Evolutionary conservation across 2,329 filamentous ascomycete species (phyloP).

Genomic region (Magnaporthales sp.): DNA sequence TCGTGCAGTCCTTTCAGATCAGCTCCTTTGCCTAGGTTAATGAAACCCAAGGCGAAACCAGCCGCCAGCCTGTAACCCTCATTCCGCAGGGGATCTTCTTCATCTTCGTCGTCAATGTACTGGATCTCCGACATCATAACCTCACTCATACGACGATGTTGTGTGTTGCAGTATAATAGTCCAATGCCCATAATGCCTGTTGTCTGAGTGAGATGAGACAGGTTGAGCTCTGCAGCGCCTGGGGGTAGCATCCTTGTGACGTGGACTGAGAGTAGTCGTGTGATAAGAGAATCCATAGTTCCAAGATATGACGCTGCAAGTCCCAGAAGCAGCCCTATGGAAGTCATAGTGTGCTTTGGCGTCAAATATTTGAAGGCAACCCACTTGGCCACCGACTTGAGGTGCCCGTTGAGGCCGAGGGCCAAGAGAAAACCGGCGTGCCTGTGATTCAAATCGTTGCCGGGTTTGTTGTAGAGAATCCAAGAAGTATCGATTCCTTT

Average conservation of each 20-base stretch:
- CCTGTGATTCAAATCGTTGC: slow-evolving; percentile 80
- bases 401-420: slow-evolving; percentile 84
- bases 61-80: slow-evolving; percentile 95
- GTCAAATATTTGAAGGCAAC: slow-evolving; percentile 99
- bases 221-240: slow-evolving; percentile 86
- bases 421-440: slow-evolving; percentile 91
- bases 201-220: slow-evolving; percentile 88
- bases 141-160: slow-evolving; percentile 97
- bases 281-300: slow-evolving; percentile 95
- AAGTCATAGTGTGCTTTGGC: slow-evolving; percentile 98
- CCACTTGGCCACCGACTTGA: slow-evolving; percentile 95
- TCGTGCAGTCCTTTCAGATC: slow-evolving; percentile 85
- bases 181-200: slow-evolving; percentile 97
- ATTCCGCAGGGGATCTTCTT: slow-evolving; percentile 77
- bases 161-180: slow-evolving; percentile 85
- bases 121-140: slow-evolving; percentile 98
- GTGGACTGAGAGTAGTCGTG: slow-evolving; percentile 86
- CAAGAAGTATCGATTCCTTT: slow-evolving; percentile 96
- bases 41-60: slow-evolving; percentile 85
- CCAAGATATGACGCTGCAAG: slow-evolving; percentile 90
- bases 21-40: slow-evolving; percentile 86
- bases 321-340: slow-evolving; percentile 86
- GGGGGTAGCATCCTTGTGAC: slow-evolving; percentile 89
- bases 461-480: slow-evolving; percentile 96
- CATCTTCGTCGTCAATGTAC: slow-evolving; percentile 70